Conservation (phyloP, 2,329 filamentous ascomycete species). For the Xylariaceae sp. region DNA sequence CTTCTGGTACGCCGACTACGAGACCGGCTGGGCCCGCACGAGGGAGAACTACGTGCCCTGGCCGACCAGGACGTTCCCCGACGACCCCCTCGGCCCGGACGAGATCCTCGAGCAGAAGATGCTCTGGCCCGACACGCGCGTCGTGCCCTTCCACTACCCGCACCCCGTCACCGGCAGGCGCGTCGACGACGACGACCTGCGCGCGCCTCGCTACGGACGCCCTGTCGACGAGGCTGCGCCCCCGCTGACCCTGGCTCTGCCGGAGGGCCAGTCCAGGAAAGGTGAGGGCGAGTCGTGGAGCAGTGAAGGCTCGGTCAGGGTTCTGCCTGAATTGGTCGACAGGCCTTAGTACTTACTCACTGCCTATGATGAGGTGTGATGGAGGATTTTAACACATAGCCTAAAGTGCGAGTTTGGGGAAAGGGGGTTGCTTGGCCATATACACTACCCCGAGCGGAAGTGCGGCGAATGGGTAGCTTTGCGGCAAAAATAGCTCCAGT, state of each 20-base stretch:
- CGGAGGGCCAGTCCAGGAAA: constrained; percentile 32
- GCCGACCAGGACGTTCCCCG: constrained; percentile 42
- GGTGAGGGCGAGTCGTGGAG: constrained; percentile 28
- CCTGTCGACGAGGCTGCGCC: constrained; percentile 36
- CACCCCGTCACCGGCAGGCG: constrained; percentile 45
- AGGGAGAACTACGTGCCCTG: constrained; percentile 49
- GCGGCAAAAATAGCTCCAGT: too few relatives aligned
- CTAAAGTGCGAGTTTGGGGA: constrained; percentile 12
- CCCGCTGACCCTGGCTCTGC: constrained; percentile 37
- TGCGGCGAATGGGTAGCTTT: too few relatives aligned
- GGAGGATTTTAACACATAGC: constrained; percentile 9
- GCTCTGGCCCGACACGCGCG: constrained; percentile 52
- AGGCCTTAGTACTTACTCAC: constrained; percentile 21
- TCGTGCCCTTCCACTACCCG: constrained; percentile 48
- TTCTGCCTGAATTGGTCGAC: constrained; percentile 34
- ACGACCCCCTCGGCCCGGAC: constrained; percentile 46
- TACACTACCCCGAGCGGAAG: too few relatives aligned
- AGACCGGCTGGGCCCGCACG: constrained; percentile 49
- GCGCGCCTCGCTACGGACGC: constrained; percentile 41
- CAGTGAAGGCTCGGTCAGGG: constrained; percentile 30
- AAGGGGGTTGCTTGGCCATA: constrained; percentile 9
- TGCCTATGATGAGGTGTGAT: background rate
- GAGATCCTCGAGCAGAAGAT: constrained; percentile 48
- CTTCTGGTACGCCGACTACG: constrained; percentile 51
- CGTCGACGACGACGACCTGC: constrained; percentile 41